Conservation (phyloP, 192 early-diverging fungal genomes). For the Podila epicladia region DNA sequence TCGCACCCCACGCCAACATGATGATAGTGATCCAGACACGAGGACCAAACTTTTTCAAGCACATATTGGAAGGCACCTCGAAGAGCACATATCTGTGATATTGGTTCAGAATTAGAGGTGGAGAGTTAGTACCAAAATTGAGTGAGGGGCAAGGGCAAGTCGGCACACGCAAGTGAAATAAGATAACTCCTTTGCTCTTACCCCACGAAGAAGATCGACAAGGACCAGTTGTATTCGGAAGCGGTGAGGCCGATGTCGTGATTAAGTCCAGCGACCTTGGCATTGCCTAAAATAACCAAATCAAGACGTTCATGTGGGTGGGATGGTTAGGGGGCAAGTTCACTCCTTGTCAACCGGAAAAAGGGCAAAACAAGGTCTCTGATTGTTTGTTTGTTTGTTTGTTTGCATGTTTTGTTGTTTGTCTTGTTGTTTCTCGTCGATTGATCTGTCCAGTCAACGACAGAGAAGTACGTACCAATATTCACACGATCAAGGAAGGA, state of each 20-base stretch:
- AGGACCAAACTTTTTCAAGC: slow-evolving; percentile 68
- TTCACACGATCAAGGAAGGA: slow-evolving; percentile 73
- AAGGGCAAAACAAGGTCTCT: not conserved
- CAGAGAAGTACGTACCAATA: slow-evolving; percentile 22
- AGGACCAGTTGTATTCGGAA: slow-evolving; percentile 64
- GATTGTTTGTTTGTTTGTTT: not conserved
- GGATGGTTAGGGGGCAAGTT: not conserved
- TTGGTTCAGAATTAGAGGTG: not conserved
- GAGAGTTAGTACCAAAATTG: not conserved
- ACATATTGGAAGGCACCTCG: slow-evolving; percentile 79
- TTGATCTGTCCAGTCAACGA: not conserved
- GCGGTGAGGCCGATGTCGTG: slow-evolving; percentile 54
- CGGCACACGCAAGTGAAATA: not conserved
- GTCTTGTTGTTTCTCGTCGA: not conserved
- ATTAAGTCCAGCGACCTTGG: slow-evolving; percentile 62
- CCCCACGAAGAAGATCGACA: slow-evolving; percentile 78
- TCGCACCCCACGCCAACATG: slow-evolving; percentile 64
- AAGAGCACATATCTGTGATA: slow-evolving; percentile 67
- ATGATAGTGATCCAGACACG: slow-evolving; percentile 65
- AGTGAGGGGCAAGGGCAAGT: slow-evolving; percentile 4
- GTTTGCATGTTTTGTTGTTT: slow-evolving; percentile 2
- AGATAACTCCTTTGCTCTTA: slow-evolving; percentile 37
- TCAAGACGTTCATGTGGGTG: not conserved
- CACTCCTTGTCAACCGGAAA: not conserved
- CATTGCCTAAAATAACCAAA: slow-evolving; percentile 55